Conservation (phyloP, 805 yeast genomes). For the Kodamaea lidongshanica region DNA sequence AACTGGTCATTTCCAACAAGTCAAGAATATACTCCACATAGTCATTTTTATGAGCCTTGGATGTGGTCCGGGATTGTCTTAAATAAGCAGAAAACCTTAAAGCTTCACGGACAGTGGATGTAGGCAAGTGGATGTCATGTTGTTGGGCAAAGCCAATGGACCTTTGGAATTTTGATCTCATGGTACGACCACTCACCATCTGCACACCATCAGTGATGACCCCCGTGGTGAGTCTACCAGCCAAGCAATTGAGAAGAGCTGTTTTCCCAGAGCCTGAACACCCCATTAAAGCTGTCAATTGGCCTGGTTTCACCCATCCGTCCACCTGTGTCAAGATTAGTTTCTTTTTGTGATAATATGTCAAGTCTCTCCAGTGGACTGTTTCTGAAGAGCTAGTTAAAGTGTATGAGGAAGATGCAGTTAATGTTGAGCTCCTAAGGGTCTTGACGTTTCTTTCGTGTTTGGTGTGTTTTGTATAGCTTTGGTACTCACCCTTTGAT, state of each 20-base stretch:
- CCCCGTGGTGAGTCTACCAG: slow-evolving; percentile 18
- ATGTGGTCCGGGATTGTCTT: slow-evolving; percentile 19
- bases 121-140: slow-evolving; percentile 28
- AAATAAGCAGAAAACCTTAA: slow-evolving; percentile 22
- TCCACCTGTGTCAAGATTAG: slow-evolving; percentile 59
- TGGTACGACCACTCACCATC: slow-evolving; percentile 25
- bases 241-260: slow-evolving; percentile 37
- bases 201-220: slow-evolving; percentile 30
- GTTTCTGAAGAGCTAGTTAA: slow-evolving; percentile 34
- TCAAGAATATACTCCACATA: slow-evolving; percentile 23
- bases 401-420: too few species aligned
- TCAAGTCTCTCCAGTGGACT: slow-evolving; percentile 73
- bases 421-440: too few species aligned
- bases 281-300: slow-evolving; percentile 68
- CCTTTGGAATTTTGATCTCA: slow-evolving; percentile 25
- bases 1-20: slow-evolving; percentile 20
- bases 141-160: slow-evolving; percentile 32
- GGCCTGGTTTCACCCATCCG: slow-evolving; percentile 82
- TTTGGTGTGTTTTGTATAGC: too few species aligned
- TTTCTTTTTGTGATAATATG: slow-evolving; percentile 63
- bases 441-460: too few species aligned
- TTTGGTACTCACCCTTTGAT: slow-evolving; percentile 73
- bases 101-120: slow-evolving; percentile 27
- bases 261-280: slow-evolving; percentile 45
- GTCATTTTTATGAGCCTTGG: slow-evolving; percentile 17